Evolutionary conservation across 108 stramenopile species (phyloP), one percentile per base, ranked within the genome.

Genomic region (Cyclotella baltica): DNA sequence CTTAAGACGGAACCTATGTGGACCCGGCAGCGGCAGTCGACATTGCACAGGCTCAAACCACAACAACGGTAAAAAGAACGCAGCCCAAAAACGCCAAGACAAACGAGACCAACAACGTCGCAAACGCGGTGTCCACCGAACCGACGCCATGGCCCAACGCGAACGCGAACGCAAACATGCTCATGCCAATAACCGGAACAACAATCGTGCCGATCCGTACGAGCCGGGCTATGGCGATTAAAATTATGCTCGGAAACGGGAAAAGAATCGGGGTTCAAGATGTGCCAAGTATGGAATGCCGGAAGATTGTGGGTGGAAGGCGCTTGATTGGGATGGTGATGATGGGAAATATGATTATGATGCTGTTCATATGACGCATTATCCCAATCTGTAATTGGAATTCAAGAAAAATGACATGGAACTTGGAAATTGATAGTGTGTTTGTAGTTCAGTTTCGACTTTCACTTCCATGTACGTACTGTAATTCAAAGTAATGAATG

Each of bases 21-120:
- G n/a, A n/a, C n/a, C n/a, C n/a, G n/a, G n/a, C n/a, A n/a, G n/a
- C n/a, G n/a, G n/a, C n/a, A n/a, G n/a, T n/a, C n/a, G n/a, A n/a
- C n/a, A n/a, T n/a, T n/a, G n/a, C n/a, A n/a, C n/a, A n/a, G n/a
- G n/a, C n/a, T n/a, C n/a, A n/a, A n/a, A n/a, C n/a, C n/a, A n/a
- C n/a, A n/a, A n/a, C n/a, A n/a, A n/a, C n/a, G n/a, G n/a, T n/a
- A 52, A 52, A n/a, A 52, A 19, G 51, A 52, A 52, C n/a, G 51
- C 51, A n/a, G 51, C 51, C n/a, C 51, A 52, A n/a, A 52, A 52
- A n/a, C 51, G 51, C n/a, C 51, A 52, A 52, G 51, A 52, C 4
- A 13, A 52, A 10, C 51, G 51, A n/a, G n/a, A 13, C n/a, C 4
- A n/a, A 10, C 51, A n/a, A 4, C 51, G 51, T 19, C 51, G 51